Evolutionary conservation across 1,284 basidiomycete genomes (phyloP), one percentile per base, ranked within the genome.

Genomic region (Blastosporella zonata): DNA sequence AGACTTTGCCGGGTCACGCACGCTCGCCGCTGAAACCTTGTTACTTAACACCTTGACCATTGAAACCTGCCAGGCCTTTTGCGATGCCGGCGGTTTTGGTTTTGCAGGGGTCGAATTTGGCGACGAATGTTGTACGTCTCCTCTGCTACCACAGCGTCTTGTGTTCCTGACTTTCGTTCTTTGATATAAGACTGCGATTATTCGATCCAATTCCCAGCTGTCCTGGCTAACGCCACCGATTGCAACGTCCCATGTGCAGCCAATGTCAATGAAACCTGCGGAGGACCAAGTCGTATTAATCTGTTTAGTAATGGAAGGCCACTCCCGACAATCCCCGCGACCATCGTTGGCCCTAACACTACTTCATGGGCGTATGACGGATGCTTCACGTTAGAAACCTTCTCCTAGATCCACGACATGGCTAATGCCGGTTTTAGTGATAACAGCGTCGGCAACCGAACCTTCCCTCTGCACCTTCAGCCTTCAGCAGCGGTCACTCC

Each of bases 41-140:
- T 5, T 43, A 20, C 33, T 35, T 28, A 18, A 29, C 10, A 49
- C 43, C 15, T 46, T 49, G 47, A 52, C 47, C 12, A 46, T 52
- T 21, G 47, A 46, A 12, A 23, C 17, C 7, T 53, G 47, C 25
- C 43, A 53, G 28, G 18, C 38, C 1, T 49, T 46, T 38, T 53
- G 47, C 21, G 43, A 46, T 9, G 23, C 27, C 22, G 23, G 31
- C 15, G 29, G 8, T 0, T 52, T 41, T 35, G 47, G 40, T 31
- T 49, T 53, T 43, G 47, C 51, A 2, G 52, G 52, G 35, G 47
- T 53, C 15, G 44, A 53, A 18, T 53, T 44, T 27, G 52, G 47
- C 5, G 40, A 40, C 31, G 52, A 53, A 28, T 49, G 51, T 22
- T 53, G 51, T 53, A 46, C 18, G 47, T 49, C 8, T 13, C 4